Evolutionary conservation across 257 asterid species (phyloP).

Genomic region (Linaria vulgaris): DNA sequence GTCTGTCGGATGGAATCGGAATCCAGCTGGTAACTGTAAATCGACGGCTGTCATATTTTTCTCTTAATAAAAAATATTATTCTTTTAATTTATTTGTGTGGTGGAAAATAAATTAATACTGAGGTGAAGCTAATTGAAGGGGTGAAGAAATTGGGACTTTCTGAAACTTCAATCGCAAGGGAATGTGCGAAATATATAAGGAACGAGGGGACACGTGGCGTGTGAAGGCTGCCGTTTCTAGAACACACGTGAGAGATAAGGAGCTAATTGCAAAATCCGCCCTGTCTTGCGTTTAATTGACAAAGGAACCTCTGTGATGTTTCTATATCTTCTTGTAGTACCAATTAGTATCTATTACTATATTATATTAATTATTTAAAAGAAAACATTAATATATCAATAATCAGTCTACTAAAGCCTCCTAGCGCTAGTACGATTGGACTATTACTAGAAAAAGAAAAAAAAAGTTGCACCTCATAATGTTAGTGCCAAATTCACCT

Average conservation of each 20-base stretch:
- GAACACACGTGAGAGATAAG: constrained; percentile 46
- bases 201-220: constrained; percentile 3
- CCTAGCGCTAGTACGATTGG: too few relatives aligned
- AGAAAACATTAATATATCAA: too few relatives aligned
- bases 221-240: constrained; percentile 21
- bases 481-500: too few relatives aligned
- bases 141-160: not conserved
- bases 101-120: not conserved
- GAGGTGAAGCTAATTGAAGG: not conserved
- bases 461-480: too few relatives aligned
- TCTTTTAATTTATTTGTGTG: not conserved
- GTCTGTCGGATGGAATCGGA: constrained; percentile 52
- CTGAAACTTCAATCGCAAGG: constrained; percentile 15
- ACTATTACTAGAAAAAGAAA: too few relatives aligned
- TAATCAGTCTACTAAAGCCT: too few relatives aligned
- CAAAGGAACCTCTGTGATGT: too few relatives aligned
- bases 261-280: too few relatives aligned
- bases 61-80: not conserved
- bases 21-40: constrained; percentile 49
- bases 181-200: constrained; percentile 1
- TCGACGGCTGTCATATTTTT: constrained; percentile 16
- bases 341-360: too few relatives aligned
- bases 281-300: too few relatives aligned
- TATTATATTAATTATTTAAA: too few relatives aligned
- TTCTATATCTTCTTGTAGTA: too few relatives aligned